A percentile compares a stretch with the other conserved stretches of the same genome.
These are phyloP conservation scores for Flaveria floridana DNA, from an alignment of 140 eudicot species.

Conservation along the genomic window DNA sequence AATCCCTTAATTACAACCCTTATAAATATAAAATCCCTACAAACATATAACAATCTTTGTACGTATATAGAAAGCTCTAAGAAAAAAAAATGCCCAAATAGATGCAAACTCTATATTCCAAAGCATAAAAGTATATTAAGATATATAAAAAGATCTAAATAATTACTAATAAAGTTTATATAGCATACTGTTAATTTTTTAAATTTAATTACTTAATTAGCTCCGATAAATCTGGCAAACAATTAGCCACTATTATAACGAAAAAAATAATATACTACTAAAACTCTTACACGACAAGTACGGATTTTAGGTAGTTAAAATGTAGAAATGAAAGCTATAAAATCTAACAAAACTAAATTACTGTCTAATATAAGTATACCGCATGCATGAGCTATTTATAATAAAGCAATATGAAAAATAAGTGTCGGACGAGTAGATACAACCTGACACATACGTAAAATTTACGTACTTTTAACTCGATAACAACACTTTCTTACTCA, in stretches of 20 bases:
- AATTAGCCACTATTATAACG: background rate
- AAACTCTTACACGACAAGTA: background rate
- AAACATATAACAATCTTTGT: background rate
- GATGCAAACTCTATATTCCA: background rate
- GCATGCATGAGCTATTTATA: background rate
- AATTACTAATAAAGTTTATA: background rate
- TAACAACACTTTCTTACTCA: slow-evolving; percentile 12
- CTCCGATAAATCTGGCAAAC: background rate
- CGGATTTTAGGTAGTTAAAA: background rate
- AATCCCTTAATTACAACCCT: too few relatives aligned
- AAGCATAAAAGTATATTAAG: background rate
- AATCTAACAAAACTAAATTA: background rate
- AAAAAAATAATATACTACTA: background rate
- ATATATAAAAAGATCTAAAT: background rate
- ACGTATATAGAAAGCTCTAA: too few relatives aligned
- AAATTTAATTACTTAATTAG: background rate
- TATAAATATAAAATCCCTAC: background rate
- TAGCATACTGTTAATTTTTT: background rate
- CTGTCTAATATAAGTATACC: background rate
- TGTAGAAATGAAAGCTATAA: background rate
- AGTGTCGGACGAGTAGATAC: background rate
- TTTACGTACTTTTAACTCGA: background rate
- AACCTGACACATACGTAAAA: background rate
- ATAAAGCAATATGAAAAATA: background rate
- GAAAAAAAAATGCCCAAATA: background rate